Base-by-base conservation (phyloP, 1,284 basidiomycete species). In the Malassezia restricta region DNA sequence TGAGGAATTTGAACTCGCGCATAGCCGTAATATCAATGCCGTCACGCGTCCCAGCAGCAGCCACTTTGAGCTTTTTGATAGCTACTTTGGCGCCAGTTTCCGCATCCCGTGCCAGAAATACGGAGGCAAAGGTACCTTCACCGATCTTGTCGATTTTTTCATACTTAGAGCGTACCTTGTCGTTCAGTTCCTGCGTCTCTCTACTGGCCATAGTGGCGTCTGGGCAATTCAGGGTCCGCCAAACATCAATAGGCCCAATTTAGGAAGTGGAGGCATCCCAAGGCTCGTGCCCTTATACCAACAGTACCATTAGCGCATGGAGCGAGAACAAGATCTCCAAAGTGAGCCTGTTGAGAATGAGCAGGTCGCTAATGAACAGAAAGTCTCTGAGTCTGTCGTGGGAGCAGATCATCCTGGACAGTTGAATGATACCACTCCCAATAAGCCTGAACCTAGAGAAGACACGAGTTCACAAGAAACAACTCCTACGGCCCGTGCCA, bases 1-100 rank as follows among this genome's bases (percentile, higher is more conserved):
- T 83, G 54, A 99, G 77, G 73, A 91, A 96, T 75, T 95, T 95
- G 69, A 99, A 92, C 76, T 99, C 94, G 37, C 94, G 84, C 57
- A 99, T 84, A 43, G 94, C 94, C 57, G 90, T 94, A 85, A 98
- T 94, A 76, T 98, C 94, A 48, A 99, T 79, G 8, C 94, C 94
- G 75, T 98, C 92, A 73, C 92, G 94, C 3, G 79, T 94, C 89
- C 59, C 63, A 30, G 64, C 62, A 8, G 69, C 89, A 84, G 20
- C 91, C n/a, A 64, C 60, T 51, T 75, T 67, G 40, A 74, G 74
- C 65, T 98, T 98, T 78, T 98, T 98, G 71, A 98, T 95, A 48
- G 94, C 94, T 5, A 96, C 82, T 75, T 85, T 84, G 12, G 82
- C 76, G 11, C 80, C 80, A 0, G 84, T 86, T 0, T 81, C 76